phyloP scores from a whole-genome alignment of 1,139 yeast genomes.

The Candida pseudoviswanathii region DNA sequence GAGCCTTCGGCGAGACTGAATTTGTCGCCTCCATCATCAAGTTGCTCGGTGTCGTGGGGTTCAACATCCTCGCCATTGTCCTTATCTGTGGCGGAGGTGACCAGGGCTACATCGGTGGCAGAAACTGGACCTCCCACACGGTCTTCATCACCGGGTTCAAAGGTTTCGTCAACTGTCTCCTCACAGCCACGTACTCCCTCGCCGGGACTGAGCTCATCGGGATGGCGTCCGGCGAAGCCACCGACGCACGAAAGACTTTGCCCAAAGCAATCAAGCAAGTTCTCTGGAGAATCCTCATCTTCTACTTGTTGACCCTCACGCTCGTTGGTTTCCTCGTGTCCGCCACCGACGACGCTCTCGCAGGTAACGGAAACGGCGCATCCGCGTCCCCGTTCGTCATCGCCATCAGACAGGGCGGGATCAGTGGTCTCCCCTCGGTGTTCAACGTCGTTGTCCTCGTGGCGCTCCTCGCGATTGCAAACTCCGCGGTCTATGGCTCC shows the following conservation, averaged over 20 bases:
- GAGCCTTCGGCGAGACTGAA: conserved; percentile 71
- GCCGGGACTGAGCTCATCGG: conserved; percentile 51
- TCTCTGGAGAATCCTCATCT: conserved; percentile 43
- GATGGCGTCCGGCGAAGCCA: conserved; percentile 41
- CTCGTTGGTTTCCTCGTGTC: conserved; percentile 47
- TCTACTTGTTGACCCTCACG: conserved; percentile 44
- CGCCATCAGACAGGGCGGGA: conserved; percentile 45
- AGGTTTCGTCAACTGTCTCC: conserved; percentile 47
- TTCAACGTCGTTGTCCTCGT: conserved; percentile 45
- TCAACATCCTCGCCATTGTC: conserved; percentile 68
- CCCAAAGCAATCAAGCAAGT: conserved; percentile 49
- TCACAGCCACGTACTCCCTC: conserved; percentile 46
- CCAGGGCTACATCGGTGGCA: conserved; percentile 57
- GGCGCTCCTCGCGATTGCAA: conserved; percentile 46
- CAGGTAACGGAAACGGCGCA: conserved; percentile 31
- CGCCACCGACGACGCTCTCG: conserved; percentile 28
- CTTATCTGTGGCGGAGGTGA: conserved; percentile 68
- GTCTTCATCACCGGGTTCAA: conserved; percentile 60
- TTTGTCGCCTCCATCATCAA: conserved; percentile 62
- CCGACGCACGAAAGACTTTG: conserved; percentile 39
- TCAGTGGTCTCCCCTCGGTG: conserved; percentile 43
- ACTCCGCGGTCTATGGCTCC: conserved; percentile 48
- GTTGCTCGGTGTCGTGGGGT: conserved; percentile 64
- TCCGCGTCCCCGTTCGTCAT: conserved; percentile 48
- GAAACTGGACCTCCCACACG: conserved; percentile 54